These are phyloP conservation scores for Poronia punctata DNA, from an alignment of 495 filamentous ascomycete species.

Conservation along the genomic window DNA sequence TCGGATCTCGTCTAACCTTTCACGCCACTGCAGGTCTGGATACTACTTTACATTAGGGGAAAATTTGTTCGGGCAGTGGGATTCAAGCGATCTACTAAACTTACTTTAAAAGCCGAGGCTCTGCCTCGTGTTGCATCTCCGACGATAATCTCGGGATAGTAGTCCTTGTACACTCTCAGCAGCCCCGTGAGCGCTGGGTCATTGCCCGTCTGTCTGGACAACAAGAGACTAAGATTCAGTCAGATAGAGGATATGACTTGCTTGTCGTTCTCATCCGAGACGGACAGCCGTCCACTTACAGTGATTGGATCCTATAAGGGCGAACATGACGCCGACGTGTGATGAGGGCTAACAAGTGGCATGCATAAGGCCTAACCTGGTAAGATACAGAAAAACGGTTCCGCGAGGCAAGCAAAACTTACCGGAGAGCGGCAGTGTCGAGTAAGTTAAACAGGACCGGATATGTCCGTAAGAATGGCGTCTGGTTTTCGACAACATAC, in stretches of 20 bases:
- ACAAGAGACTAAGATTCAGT: constrained; percentile 42
- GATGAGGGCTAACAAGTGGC: constrained; percentile 75
- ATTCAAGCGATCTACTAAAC: background rate
- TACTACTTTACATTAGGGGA: constrained; percentile 46
- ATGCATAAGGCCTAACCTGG: constrained; percentile 50
- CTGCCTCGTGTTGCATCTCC: constrained; percentile 51
- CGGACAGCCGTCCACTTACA: no score
- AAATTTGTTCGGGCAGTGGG: no score
- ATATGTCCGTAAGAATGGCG: constrained; percentile 63
- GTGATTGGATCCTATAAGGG: constrained; percentile 72
- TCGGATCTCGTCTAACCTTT: constrained; percentile 59
- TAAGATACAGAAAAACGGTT: background rate
- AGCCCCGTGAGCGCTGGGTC: constrained; percentile 73
- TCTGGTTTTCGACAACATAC: constrained; percentile 60
- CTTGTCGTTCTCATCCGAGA: no score
- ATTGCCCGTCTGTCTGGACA: constrained; percentile 55
- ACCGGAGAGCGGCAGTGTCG: constrained; percentile 71
- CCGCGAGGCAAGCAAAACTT: constrained; percentile 20
- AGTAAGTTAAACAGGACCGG: constrained; percentile 75
- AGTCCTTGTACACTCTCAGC: constrained; percentile 79
- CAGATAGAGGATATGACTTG: constrained; percentile 6
- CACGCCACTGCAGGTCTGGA: constrained; percentile 71
- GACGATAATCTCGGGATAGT: constrained; percentile 84
- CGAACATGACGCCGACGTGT: constrained; percentile 84
- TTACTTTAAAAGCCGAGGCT: constrained; percentile 51